Percentiles rank a stretch among this genome's conserved stretches.
Conservation (phyloP, 257 asterid species). For the Osmanthus fragrans region DNA sequence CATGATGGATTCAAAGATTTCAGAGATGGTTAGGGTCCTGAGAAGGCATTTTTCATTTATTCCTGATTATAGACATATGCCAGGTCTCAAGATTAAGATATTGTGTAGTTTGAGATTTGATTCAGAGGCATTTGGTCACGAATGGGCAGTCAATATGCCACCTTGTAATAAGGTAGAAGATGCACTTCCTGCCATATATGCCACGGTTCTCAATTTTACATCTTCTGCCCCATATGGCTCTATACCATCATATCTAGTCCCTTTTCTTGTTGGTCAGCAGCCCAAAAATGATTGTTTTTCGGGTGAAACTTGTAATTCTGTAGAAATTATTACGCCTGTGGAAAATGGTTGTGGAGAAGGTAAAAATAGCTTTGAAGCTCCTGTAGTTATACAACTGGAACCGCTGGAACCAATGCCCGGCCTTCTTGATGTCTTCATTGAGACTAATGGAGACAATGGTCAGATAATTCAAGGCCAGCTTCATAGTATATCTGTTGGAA, state of each 20-base stretch:
- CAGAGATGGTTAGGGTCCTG: conserved; percentile 60
- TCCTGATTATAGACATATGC: conserved; percentile 80
- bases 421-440: conserved; percentile 65
- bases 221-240: conserved; percentile 83
- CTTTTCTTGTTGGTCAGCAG: conserved; percentile 75
- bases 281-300: conserved; percentile 36
- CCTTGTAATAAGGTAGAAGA: conserved; percentile 43
- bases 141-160: conserved; percentile 35
- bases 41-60: conserved; percentile 76
- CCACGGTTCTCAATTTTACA: conserved; percentile 68
- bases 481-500: conserved; percentile 72
- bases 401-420: conserved; percentile 93
- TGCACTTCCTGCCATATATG: conserved; percentile 80
- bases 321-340: conserved; percentile 64
- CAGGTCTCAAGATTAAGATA: conserved; percentile 74
- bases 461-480: conserved; percentile 77
- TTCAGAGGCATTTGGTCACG: conserved; percentile 55
- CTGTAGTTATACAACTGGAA: conserved; percentile 79
- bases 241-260: conserved; percentile 62
- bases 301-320: conserved; percentile 45
- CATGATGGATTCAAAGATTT: conserved; percentile 85
- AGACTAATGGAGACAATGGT: conserved; percentile 77
- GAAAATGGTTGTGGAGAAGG: conserved; percentile 52
- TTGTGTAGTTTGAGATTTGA: conserved; percentile 68
- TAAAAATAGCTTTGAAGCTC: conserved; percentile 49